Percentiles rank a stretch among this genome's conserved stretches.
Evolutionary conservation across 176 grass and related monocot genomes (phyloP).

Genomic region (Avena atlantica): DNA sequence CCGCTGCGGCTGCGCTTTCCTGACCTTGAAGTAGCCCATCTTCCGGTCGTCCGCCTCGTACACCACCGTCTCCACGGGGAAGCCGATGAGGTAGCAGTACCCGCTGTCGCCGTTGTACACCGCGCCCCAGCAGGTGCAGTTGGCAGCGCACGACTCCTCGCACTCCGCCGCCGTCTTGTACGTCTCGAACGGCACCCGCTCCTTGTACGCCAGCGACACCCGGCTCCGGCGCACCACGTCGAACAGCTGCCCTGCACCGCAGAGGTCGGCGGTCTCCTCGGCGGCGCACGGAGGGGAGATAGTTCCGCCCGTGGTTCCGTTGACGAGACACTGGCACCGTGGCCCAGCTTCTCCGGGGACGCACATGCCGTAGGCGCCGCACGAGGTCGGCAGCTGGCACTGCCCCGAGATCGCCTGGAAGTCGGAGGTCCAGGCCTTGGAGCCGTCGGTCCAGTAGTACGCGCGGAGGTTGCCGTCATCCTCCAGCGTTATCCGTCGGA

Average conservation of each 20-base stretch:
- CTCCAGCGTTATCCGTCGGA: conserved; percentile 69
- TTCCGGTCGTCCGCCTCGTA: conserved; percentile 61
- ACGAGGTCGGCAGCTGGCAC: conserved; percentile 59
- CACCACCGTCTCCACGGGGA: conserved; percentile 68
- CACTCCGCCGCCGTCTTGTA: conserved; percentile 49
- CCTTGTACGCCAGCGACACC: conserved; percentile 66
- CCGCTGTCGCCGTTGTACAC: conserved; percentile 46
- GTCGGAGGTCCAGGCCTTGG: conserved; percentile 50
- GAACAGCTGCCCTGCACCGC: conserved; percentile 33
- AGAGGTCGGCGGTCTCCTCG: conserved; percentile 51
- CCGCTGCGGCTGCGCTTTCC: background rate
- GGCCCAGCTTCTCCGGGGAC: conserved; percentile 36
- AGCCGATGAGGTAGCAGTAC: conserved; percentile 65
- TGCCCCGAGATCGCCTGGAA: conserved; percentile 49
- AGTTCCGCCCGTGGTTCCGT: conserved; percentile 17
- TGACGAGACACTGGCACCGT: conserved; percentile 59
- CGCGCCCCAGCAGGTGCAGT: conserved; percentile 75
- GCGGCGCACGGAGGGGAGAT: conserved; percentile 36
- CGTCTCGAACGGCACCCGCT: conserved; percentile 50
- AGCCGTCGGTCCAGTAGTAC: conserved; percentile 57
- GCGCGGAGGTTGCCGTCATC: conserved; percentile 73
- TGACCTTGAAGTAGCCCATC: conserved; percentile 72
- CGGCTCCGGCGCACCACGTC: conserved; percentile 53
- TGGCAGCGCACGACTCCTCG: conserved; percentile 52
- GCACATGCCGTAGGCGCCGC: conserved; percentile 72